These are phyloP conservation scores for Prunus mume DNA, from an alignment of 306 rosid species.

Conservation along the genomic window DNA sequence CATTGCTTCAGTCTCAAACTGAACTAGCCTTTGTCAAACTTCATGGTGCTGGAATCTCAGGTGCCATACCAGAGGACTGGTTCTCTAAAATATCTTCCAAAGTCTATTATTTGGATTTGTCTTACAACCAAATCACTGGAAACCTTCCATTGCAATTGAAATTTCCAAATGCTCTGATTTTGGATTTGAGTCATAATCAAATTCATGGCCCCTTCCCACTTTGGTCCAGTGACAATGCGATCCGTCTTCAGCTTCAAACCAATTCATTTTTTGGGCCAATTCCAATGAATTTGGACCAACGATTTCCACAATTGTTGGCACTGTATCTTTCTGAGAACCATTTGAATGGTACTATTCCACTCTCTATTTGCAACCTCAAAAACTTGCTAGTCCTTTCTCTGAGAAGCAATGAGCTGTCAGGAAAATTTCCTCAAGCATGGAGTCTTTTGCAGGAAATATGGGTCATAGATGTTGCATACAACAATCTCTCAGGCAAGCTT, in stretches of 20 bases:
- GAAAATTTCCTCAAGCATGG: not conserved
- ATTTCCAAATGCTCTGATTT: not conserved
- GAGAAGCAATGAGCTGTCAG: not conserved
- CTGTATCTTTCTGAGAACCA: not conserved
- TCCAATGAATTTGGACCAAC: not conserved
- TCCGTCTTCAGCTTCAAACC: not conserved
- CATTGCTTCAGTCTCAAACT: slow-evolving; percentile 9
- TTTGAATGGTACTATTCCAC: not conserved
- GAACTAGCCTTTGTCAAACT: not conserved
- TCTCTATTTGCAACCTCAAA: not conserved
- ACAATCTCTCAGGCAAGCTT: not conserved
- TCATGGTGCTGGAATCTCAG: not conserved
- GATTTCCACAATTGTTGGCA: not conserved
- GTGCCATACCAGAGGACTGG: not conserved
- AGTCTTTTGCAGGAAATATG: not conserved
- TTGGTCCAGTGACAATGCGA: not conserved
- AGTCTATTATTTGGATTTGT: not conserved
- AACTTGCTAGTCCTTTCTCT: not conserved
- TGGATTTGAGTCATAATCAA: not conserved
- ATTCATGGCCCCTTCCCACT: not conserved
- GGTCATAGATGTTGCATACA: not conserved
- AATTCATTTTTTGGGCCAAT: not conserved
- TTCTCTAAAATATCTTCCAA: not conserved
- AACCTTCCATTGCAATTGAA: not conserved
- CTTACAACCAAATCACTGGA: not conserved